These are phyloP conservation scores for Talaromyces sp. DNA, from an alignment of 2,329 filamentous ascomycete genomes.

Conservation along the genomic window DNA sequence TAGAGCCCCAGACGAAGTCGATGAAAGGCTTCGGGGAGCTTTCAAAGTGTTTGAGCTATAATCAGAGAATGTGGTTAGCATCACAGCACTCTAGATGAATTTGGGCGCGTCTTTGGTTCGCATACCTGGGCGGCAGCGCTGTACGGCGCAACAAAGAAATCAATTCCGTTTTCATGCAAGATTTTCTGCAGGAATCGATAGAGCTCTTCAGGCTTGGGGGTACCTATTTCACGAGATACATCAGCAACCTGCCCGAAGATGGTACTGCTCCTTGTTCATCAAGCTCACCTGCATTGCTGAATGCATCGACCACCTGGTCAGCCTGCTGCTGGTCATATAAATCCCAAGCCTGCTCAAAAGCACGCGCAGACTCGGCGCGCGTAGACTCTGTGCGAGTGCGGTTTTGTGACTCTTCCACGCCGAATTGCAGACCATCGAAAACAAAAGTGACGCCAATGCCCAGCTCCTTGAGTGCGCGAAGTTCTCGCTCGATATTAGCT, in stretches of 20 bases:
- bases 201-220: constrained; percentile 65
- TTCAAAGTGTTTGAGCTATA: constrained; percentile 67
- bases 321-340: constrained; percentile 78
- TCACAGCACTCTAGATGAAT: not conserved
- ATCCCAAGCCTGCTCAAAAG: constrained; percentile 76
- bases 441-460: constrained; percentile 79
- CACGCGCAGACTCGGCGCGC: constrained; percentile 57
- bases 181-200: constrained; percentile 73
- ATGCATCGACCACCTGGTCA: constrained; percentile 75
- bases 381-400: constrained; percentile 58
- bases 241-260: not conserved
- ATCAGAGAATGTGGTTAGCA: constrained; percentile 4
- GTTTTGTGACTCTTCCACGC: constrained; percentile 64
- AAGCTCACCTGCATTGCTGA: constrained; percentile 70
- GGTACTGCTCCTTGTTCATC: not conserved
- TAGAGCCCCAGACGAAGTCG: constrained; percentile 75
- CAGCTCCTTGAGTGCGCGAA: constrained; percentile 65
- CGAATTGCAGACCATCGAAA: constrained; percentile 81
- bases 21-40: constrained; percentile 62
- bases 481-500: constrained; percentile 68
- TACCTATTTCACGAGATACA: constrained; percentile 46
- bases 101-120: not conserved
- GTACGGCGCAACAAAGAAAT: constrained; percentile 81
- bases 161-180: constrained; percentile 61
- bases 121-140: constrained; percentile 78